Percentiles rank a stretch among this genome's conserved stretches.
phyloP scores from a whole-genome alignment of 2,329 filamentous ascomycete species.

The Sporothrix globosa region DNA sequence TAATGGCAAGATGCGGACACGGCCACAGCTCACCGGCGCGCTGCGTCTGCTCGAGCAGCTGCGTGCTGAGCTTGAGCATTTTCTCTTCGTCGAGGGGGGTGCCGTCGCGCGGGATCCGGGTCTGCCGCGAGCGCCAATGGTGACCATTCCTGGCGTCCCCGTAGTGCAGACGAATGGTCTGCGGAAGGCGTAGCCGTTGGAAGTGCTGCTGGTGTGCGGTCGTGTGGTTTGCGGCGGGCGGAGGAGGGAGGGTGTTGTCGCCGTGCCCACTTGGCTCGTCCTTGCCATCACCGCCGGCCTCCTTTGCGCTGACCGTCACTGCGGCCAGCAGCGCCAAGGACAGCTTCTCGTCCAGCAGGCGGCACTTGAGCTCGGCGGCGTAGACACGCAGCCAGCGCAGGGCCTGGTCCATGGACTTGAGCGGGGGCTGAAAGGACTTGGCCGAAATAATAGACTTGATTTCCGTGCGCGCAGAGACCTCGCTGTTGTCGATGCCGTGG shows the following conservation, averaged over 20 bases:
- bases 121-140: slow-evolving; percentile 65
- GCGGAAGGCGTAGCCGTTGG: slow-evolving; percentile 82
- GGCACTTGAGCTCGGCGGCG: slow-evolving; percentile 83
- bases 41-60: slow-evolving; percentile 74
- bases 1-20: slow-evolving; percentile 85
- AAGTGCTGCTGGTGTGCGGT: slow-evolving; percentile 5
- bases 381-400: slow-evolving; percentile 89
- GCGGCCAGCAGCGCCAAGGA: slow-evolving; percentile 33
- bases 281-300: not conserved
- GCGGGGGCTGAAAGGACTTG: slow-evolving; percentile 87
- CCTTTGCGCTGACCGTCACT: slow-evolving; percentile 3
- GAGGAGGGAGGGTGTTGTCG: not conserved
- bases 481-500: slow-evolving; percentile 81
- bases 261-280: not conserved
- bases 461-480: slow-evolving; percentile 87
- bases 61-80: slow-evolving; percentile 76
- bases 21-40: slow-evolving; percentile 83
- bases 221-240: not conserved
- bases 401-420: slow-evolving; percentile 77
- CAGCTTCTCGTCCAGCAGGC: slow-evolving; percentile 81
- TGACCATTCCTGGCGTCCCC: slow-evolving; percentile 66
- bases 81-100: slow-evolving; percentile 67
- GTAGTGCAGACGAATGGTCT: slow-evolving; percentile 82
- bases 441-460: slow-evolving; percentile 98
- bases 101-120: slow-evolving; percentile 75